Evolutionary conservation across 1,139 yeast genomes (phyloP).

Genomic region (Arxiozyma telluris): DNA sequence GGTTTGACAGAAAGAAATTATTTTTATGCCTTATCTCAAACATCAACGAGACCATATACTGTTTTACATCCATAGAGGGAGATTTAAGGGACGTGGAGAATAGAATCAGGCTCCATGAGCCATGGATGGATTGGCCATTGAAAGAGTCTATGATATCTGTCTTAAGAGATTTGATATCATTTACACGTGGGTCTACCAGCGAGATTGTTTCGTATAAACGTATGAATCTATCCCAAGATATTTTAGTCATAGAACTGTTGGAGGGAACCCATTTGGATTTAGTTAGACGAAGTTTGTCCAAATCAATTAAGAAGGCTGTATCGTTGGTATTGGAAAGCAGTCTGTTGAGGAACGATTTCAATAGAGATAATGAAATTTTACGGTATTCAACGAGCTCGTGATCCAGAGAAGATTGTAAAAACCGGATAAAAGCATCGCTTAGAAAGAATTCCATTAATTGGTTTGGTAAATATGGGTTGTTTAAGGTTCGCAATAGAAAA

Average conservation of each 20-base stretch:
- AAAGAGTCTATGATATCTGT: constrained; percentile 53
- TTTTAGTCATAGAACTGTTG: constrained; percentile 31
- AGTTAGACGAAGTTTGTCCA: constrained; percentile 33
- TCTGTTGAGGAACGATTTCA: constrained; percentile 49
- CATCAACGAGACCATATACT: constrained; percentile 50
- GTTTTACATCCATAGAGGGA: constrained; percentile 70
- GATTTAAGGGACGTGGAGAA: constrained; percentile 71
- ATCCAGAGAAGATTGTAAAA: constrained; percentile 49
- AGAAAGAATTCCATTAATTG: constrained; percentile 34
- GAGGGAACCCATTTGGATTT: constrained; percentile 42
- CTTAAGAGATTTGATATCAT: constrained; percentile 74
- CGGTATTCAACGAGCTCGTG: constrained; percentile 58
- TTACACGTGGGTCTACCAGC: constrained; percentile 75
- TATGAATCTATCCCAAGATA: constrained; percentile 63
- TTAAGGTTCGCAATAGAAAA: constrained; percentile 49
- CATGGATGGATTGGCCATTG: constrained; percentile 45
- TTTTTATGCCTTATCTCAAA: constrained; percentile 44
- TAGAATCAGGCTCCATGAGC: constrained; percentile 65
- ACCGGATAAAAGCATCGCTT: constrained; percentile 46
- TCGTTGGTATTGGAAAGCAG: constrained; percentile 4
- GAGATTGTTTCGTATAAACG: constrained; percentile 76
- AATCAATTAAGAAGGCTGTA: constrained; percentile 13
- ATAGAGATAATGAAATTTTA: constrained; percentile 60
- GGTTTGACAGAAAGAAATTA: constrained; percentile 39
- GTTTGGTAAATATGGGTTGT: constrained; percentile 14